phyloP scores from a whole-genome alignment of 75 land plant genomes.

The Selaginella moellendorffii region DNA sequence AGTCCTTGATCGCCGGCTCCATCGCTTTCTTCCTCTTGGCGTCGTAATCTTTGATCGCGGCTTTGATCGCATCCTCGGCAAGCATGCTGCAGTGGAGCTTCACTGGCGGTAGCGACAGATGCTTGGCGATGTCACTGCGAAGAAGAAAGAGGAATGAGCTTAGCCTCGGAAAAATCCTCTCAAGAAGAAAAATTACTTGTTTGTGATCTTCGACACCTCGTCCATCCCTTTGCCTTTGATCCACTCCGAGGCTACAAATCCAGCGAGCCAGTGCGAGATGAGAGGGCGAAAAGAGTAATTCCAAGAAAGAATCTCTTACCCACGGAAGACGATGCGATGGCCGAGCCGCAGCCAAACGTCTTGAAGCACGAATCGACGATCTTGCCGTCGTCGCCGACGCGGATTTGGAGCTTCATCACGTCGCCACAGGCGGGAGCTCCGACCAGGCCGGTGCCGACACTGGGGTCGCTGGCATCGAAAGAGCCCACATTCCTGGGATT shows the following conservation, averaged over 20 bases:
- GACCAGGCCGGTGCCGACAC: conserved; percentile 81
- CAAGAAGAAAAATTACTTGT: background rate
- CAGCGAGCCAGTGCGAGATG: background rate
- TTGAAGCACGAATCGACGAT: conserved; percentile 82
- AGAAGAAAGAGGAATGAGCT: background rate
- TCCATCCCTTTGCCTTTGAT: background rate
- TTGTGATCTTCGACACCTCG: background rate
- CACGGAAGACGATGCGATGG: conserved; percentile 86
- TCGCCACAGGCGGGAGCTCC: conserved; percentile 96
- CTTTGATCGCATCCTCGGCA: conserved; percentile 82
- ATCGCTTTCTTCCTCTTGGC: conserved; percentile 29
- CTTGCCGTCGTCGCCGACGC: conserved; percentile 63
- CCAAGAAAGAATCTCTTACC: conserved; percentile 22
- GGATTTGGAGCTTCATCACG: conserved; percentile 94
- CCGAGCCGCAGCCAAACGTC: conserved; percentile 93
- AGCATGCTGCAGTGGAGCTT: conserved; percentile 97
- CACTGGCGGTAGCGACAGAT: conserved; percentile 84
- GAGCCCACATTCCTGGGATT: conserved; percentile 86
- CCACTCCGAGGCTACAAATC: background rate
- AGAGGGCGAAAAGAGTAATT: background rate
- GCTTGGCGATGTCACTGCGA: conserved; percentile 74
- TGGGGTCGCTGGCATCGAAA: conserved; percentile 71
- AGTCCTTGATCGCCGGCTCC: background rate
- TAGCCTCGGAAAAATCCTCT: background rate
- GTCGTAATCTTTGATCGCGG: conserved; percentile 48